A percentile compares a stretch with the other conserved stretches of the same genome.
These are phyloP conservation scores for Pichia sorboxylosa DNA, from an alignment of 1,139 yeast genomes.

Conservation along the genomic window DNA sequence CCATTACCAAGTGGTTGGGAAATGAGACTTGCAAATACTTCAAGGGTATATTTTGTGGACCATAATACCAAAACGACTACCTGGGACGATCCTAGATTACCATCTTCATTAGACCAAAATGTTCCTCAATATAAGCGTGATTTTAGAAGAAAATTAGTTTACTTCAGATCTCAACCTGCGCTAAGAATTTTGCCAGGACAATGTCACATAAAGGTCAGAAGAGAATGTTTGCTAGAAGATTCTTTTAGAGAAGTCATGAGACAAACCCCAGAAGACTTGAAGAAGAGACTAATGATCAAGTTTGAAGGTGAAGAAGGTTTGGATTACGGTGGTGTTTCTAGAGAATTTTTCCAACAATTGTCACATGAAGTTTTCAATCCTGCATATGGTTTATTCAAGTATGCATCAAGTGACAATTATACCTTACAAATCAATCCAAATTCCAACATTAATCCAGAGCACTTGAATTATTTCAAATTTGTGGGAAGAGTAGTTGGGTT, in stretches of 20 bases:
- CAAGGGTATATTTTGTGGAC: constrained; percentile 95
- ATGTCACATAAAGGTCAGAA: constrained; percentile 93
- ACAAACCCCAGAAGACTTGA: constrained; percentile 94
- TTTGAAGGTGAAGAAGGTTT: constrained; percentile 99
- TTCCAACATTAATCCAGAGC: constrained; percentile 97
- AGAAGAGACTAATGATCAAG: constrained; percentile 94
- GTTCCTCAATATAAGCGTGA: constrained; percentile 99
- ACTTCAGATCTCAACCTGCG: constrained; percentile 97
- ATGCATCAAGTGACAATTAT: constrained; percentile 95
- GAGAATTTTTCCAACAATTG: constrained; percentile 90
- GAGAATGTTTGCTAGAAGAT: constrained; percentile 94
- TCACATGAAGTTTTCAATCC: constrained; percentile 99
- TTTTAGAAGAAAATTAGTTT: constrained; percentile 91
- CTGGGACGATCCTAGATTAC: constrained; percentile 99
- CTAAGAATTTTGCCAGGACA: constrained; percentile 95
- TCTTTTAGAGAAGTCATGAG: constrained; percentile 98
- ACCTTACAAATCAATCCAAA: constrained; percentile 96
- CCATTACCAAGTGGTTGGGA: constrained; percentile 99
- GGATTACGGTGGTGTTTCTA: constrained; percentile 97
- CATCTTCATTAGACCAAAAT: constrained; percentile 92
- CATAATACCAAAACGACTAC: constrained; percentile 98
- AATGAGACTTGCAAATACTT: constrained; percentile 97
- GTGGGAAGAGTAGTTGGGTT: constrained; percentile 97
- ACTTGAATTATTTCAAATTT: constrained; percentile 91
- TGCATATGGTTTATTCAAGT: constrained; percentile 90